Evolutionary conservation across 352 stramenopile genomes (phyloP).

Genomic region (Phytophthora pisi): DNA sequence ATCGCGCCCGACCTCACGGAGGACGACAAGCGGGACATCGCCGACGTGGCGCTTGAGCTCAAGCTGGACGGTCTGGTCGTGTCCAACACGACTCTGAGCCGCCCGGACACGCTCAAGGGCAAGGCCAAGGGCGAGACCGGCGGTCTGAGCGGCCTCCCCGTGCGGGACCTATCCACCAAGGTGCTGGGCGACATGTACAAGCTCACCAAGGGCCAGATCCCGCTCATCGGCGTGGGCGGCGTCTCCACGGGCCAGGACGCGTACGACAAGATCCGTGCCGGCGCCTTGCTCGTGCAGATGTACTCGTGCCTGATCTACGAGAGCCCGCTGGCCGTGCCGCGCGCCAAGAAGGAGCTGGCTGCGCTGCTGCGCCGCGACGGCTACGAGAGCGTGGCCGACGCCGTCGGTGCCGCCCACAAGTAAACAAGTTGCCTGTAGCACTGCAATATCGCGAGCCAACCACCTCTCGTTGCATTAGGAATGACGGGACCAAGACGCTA

Average conservation of each 20-base stretch:
- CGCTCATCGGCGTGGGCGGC: conserved; percentile 96
- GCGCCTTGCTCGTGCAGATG: conserved; percentile 95
- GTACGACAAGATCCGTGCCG: conserved; percentile 98
- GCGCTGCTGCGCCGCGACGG: conserved; percentile 84
- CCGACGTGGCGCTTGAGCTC: conserved; percentile 84
- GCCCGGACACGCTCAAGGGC: conserved; percentile 83
- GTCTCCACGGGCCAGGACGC: conserved; percentile 93
- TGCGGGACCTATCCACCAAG: conserved; percentile 94
- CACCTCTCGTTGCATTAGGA: conserved; percentile 12
- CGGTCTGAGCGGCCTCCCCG: conserved; percentile 95
- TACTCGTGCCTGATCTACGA: conserved; percentile 95
- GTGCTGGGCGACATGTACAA: conserved; percentile 96
- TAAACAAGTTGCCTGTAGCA: conserved; percentile 17
- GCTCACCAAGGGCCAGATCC: conserved; percentile 92
- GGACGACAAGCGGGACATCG: conserved; percentile 96
- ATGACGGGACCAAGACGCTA: not conserved
- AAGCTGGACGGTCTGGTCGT: conserved; percentile 96
- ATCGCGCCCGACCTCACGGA: conserved; percentile 96
- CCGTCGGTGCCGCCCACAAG: conserved; percentile 86
- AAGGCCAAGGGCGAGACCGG: conserved; percentile 86
- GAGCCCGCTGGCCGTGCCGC: conserved; percentile 84
- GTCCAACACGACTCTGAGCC: conserved; percentile 96
- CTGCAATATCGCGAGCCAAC: not conserved
- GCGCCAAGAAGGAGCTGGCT: conserved; percentile 90
- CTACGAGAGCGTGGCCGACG: conserved; percentile 81